Evolutionary conservation across 2,329 filamentous ascomycete species (phyloP), one percentile per base, ranked within the genome.

Genomic region (Alternaria novae-zelandiae): DNA sequence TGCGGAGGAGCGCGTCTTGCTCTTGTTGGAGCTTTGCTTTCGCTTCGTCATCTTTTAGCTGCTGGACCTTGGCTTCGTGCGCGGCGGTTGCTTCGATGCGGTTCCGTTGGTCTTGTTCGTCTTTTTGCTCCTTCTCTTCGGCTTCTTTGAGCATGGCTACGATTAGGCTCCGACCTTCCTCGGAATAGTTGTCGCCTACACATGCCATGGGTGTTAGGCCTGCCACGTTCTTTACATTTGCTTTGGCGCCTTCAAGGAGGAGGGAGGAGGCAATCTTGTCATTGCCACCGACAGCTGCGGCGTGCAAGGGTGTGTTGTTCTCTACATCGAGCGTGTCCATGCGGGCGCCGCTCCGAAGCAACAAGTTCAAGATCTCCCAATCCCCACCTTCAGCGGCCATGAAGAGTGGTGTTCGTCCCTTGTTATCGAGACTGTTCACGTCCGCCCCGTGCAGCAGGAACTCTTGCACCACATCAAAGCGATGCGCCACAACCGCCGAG

Each of bases 401-500:
- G 53, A 70, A 72, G 6, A 78, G 59, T 11, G 75, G 70, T 4
- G 73, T 71, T 10, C 68, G 69, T 7, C 60, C 60, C 41, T 59
- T 55, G 2, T 55, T 21, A 54, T 77, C 73, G 2, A 45, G 25
- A 45, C 62, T 64, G 32, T 76, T 67, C 21, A 69, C 44, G 25
- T 76, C 62, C 2, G 65, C 64, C 4, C 66, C 44, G 11, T 70
- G 67, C 7, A 59, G 58, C 4, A 76, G 54, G n/a, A 76, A 64
- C 41, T 72, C 65, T 4, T 75, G 70, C 7, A 75, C 65, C 11
- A 74, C 56, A 20, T 76, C 73, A 20, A 70, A 41, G 4, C 73
- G 72, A 26, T 73, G 72, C 9, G 69, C 68, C 45, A 68, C 66
- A 8, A 70, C 67, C 10, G 75, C 72, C 0, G 74, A 74, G 50